A percentile compares a stretch with the other conserved stretches of the same genome.
These are phyloP conservation scores for Penicillium canescens DNA, from an alignment of 495 filamentous ascomycete species.

Conservation along the genomic window DNA sequence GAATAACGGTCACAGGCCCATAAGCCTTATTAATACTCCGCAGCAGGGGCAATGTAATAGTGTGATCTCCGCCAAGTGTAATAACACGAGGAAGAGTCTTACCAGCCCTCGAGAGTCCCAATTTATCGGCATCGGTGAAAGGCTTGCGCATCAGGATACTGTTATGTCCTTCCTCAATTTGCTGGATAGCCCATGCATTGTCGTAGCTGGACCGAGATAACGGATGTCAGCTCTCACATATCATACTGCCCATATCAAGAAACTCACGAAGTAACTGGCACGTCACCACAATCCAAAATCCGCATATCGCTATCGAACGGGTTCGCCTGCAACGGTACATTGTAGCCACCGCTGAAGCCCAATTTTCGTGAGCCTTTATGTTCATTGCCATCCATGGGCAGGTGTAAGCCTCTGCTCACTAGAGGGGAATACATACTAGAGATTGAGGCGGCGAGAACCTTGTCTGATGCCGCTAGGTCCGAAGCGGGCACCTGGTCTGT, in stretches of 20 bases:
- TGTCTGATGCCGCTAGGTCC: conserved; percentile 80
- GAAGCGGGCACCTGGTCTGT: conserved; percentile 81
- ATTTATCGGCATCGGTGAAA: conserved; percentile 43
- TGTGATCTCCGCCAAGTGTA: conserved; percentile 68
- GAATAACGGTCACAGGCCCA: conserved; percentile 67
- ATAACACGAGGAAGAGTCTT: conserved; percentile 64
- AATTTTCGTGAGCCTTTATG: conserved; percentile 52
- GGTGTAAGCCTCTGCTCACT: background rate
- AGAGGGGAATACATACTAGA: conserved; percentile 53
- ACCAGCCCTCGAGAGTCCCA: conserved; percentile 53
- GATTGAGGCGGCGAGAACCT: conserved; percentile 70
- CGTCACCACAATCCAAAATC: conserved; percentile 76
- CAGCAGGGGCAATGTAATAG: conserved; percentile 61
- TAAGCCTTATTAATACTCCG: conserved; percentile 67
- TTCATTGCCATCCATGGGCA: background rate
- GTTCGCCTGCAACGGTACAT: conserved; percentile 59
- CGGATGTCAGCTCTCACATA: background rate
- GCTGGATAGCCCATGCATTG: conserved; percentile 71
- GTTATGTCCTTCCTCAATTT: conserved; percentile 68
- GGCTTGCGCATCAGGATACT: conserved; percentile 53
- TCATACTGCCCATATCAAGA: background rate
- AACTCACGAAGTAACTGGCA: conserved; percentile 65
- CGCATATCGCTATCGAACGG: conserved; percentile 65
- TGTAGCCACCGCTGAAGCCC: conserved; percentile 61
- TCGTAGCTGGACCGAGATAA: conserved; percentile 46